phyloP scores from a whole-genome alignment of 2,329 filamentous ascomycete genomes.

The Teratosphaeria nubilosa region DNA sequence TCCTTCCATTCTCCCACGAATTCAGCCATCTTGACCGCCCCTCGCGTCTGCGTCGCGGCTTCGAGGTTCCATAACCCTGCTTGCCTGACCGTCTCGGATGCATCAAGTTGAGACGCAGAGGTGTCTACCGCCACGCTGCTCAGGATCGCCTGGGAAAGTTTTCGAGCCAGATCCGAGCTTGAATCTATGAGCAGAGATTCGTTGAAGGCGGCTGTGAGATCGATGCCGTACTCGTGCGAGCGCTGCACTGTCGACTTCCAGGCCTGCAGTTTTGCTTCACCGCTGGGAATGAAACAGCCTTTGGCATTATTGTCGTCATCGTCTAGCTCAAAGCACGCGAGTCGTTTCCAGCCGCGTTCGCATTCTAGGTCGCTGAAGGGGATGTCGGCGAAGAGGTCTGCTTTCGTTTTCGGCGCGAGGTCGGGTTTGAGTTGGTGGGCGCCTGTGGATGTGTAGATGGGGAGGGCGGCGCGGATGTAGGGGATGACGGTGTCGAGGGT shows the following conservation, averaged over 20 bases:
- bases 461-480: slow-evolving; percentile 29
- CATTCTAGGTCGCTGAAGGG: slow-evolving; percentile 45
- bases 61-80: slow-evolving; percentile 17
- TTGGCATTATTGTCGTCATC: slow-evolving; percentile 10
- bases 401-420: slow-evolving; percentile 26
- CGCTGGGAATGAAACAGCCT: slow-evolving; percentile 38
- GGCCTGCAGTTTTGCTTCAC: slow-evolving; percentile 35
- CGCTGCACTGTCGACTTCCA: slow-evolving; percentile 38
- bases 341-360: slow-evolving; percentile 38
- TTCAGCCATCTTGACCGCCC: slow-evolving; percentile 12
- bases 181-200: slow-evolving; percentile 10
- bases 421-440: slow-evolving; percentile 7
- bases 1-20: slow-evolving; percentile 30
- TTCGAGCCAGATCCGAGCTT: slow-evolving; percentile 26
- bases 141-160: slow-evolving; percentile 29
- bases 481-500: slow-evolving; percentile 15
- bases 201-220: slow-evolving; percentile 26
- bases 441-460: slow-evolving; percentile 28
- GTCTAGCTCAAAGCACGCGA: slow-evolving; percentile 43
- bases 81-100: slow-evolving; percentile 11
- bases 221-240: slow-evolving; percentile 31
- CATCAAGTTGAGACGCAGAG: slow-evolving; percentile 20
- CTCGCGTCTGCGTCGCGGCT: slow-evolving; percentile 1
- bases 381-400: slow-evolving; percentile 37
- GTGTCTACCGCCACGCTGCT: slow-evolving; percentile 4